Evolutionary conservation across 139 green algal genomes (phyloP).

Genomic region (Picochlorum costavermella): DNA sequence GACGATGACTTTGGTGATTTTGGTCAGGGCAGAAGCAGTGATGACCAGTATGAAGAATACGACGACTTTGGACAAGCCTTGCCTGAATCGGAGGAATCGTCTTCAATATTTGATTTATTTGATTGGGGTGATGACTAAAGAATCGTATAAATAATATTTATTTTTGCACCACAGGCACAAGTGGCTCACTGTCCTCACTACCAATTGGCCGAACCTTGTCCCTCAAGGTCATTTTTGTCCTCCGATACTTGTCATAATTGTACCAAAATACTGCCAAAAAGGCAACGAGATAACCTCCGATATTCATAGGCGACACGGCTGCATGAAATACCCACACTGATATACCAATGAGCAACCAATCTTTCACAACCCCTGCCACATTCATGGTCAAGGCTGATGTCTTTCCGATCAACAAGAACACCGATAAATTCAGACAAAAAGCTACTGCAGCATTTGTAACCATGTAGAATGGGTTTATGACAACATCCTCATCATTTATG

Average conservation of each 20-base stretch:
- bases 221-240: not conserved
- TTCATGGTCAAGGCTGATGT: slow-evolving; percentile 91
- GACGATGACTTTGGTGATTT: not conserved
- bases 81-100: too few relatives aligned
- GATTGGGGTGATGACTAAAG: slow-evolving; percentile 1
- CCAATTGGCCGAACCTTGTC: not conserved
- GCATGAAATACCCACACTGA: slow-evolving; percentile 72
- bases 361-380: slow-evolving; percentile 92
- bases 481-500: slow-evolving; percentile 27
- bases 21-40: not conserved
- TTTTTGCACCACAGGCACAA: not conserved
- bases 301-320: slow-evolving; percentile 66
- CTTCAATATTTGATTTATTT: slow-evolving; percentile 4
- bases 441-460: slow-evolving; percentile 79
- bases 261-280: slow-evolving; percentile 31
- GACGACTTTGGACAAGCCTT: too few relatives aligned
- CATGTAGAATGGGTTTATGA: slow-evolving; percentile 64
- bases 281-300: slow-evolving; percentile 58
- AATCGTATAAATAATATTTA: not conserved
- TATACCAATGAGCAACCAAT: slow-evolving; percentile 92
- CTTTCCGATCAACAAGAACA: slow-evolving; percentile 84
- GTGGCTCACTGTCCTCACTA: not conserved
- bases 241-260: slow-evolving; percentile 10
- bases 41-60: too few relatives aligned
- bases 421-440: slow-evolving; percentile 57